These are phyloP conservation scores for Ceratocystis cacaofunesta DNA, from an alignment of 2,329 filamentous ascomycete species.

Conservation along the genomic window DNA sequence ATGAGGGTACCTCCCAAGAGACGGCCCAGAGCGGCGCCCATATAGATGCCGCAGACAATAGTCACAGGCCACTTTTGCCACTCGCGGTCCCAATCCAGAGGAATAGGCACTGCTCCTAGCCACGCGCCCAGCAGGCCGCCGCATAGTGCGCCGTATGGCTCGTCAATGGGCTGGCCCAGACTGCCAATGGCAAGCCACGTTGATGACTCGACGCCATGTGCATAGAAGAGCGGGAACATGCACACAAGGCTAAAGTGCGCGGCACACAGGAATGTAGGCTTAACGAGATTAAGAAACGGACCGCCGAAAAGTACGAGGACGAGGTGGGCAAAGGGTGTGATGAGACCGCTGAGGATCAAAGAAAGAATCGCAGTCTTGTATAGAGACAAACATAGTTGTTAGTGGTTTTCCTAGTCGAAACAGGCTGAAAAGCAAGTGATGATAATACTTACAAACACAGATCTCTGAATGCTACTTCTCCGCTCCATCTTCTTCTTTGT, in stretches of 20 bases:
- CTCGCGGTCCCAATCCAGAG: slow-evolving; percentile 94
- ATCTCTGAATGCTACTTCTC: slow-evolving; percentile 37
- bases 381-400: background rate
- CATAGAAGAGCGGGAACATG: slow-evolving; percentile 69
- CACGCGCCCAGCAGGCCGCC: slow-evolving; percentile 72
- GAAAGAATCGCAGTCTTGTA: slow-evolving; percentile 24
- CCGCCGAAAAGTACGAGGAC: slow-evolving; percentile 80
- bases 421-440: background rate
- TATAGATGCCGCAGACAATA: slow-evolving; percentile 67
- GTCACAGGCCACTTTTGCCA: slow-evolving; percentile 98
- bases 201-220: slow-evolving; percentile 58
- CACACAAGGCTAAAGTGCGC: slow-evolving; percentile 68
- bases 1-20: slow-evolving; percentile 39
- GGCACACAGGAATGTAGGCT: slow-evolving; percentile 65
- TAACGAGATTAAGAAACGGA: slow-evolving; percentile 65
- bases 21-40: slow-evolving; percentile 61
- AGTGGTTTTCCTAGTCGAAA: background rate
- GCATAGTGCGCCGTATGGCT: slow-evolving; percentile 67
- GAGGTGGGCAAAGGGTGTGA: slow-evolving; percentile 48
- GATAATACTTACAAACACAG: slow-evolving; percentile 31
- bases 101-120: slow-evolving; percentile 89
- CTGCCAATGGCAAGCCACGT: slow-evolving; percentile 60
- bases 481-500: slow-evolving; percentile 40
- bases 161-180: slow-evolving; percentile 58
- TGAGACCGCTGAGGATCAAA: slow-evolving; percentile 48